Evolutionary conservation across 768 basidiomycete species (phyloP).

Genomic region (Amanita molliuscula): DNA sequence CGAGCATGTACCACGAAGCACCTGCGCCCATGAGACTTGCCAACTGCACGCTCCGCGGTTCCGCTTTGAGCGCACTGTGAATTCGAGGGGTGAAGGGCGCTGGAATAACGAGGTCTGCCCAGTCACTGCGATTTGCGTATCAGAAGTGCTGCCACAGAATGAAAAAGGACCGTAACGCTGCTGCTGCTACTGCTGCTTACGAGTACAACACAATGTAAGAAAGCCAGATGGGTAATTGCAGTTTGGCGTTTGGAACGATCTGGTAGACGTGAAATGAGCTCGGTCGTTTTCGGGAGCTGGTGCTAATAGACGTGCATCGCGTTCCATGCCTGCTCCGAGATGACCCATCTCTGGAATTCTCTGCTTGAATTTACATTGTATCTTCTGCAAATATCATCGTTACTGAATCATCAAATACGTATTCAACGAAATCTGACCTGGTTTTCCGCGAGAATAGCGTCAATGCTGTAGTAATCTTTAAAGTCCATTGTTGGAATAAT

Average conservation of each 20-base stretch:
- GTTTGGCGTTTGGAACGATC: slow-evolving; percentile 71
- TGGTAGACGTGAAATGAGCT: slow-evolving; percentile 19
- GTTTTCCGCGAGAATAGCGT: slow-evolving; percentile 86
- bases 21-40: slow-evolving; percentile 79
- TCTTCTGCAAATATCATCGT: slow-evolving; percentile 43
- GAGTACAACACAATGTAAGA: slow-evolving; percentile 79
- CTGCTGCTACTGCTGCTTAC: slow-evolving; percentile 30
- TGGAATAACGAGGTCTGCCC: slow-evolving; percentile 84
- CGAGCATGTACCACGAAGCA: slow-evolving; percentile 89
- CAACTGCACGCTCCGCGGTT: slow-evolving; percentile 76
- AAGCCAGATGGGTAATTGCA: slow-evolving; percentile 86
- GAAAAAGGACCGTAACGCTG: too few species aligned
- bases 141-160: neutral
- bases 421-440: slow-evolving; percentile 37
- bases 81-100: slow-evolving; percentile 68
- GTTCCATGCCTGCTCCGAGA: slow-evolving; percentile 76
- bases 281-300: neutral
- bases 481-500: too few species aligned
- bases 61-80: slow-evolving; percentile 80
- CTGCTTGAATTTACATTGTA: slow-evolving; percentile 88
- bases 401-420: neutral
- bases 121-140: slow-evolving; percentile 47
- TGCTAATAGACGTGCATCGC: slow-evolving; percentile 50
- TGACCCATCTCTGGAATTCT: slow-evolving; percentile 83
- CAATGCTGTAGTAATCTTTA: slow-evolving; percentile 81